These are phyloP conservation scores for Mycena filopes DNA, from an alignment of 768 basidiomycete species.

Conservation along the genomic window DNA sequence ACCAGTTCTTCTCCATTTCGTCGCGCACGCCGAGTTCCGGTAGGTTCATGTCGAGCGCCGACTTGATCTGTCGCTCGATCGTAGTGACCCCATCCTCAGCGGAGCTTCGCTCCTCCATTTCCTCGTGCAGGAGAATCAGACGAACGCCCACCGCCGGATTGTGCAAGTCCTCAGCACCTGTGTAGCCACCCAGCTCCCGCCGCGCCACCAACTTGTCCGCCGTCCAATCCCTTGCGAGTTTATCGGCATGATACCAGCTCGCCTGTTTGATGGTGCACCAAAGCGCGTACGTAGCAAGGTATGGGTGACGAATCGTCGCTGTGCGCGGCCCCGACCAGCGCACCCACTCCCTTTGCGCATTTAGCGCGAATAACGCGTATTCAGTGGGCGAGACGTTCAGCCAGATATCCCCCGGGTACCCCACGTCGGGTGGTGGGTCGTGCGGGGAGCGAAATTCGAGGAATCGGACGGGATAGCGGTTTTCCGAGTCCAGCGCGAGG, in stretches of 20 bases:
- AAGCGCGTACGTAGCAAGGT: constrained; percentile 15
- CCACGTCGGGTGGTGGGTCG: constrained; percentile 20
- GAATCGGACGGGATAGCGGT: constrained; percentile 13
- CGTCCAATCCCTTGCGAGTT: constrained; percentile 2
- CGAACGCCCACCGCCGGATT: constrained; percentile 18
- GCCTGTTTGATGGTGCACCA: constrained; percentile 27
- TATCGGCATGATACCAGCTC: constrained; percentile 24
- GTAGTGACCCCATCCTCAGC: background rate
- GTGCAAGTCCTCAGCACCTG: background rate
- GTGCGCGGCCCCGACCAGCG: constrained; percentile 11
- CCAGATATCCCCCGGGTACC: constrained; percentile 25
- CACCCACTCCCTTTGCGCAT: constrained; percentile 7
- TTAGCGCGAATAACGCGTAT: constrained; percentile 17
- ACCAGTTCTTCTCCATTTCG: background rate
- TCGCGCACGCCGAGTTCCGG: no score
- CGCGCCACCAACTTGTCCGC: constrained; percentile 10
- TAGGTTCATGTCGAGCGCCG: no score
- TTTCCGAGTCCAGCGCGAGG: background rate
- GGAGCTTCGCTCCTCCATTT: background rate
- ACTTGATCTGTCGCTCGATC: background rate
- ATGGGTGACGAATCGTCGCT: constrained; percentile 9
- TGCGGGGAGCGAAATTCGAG: constrained; percentile 17
- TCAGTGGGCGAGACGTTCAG: constrained; percentile 12
- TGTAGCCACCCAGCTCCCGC: constrained; percentile 12
- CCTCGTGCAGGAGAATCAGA: constrained; percentile 14